These are phyloP conservation scores for Pleurotus eryngii DNA, from an alignment of 768 basidiomycete genomes.

Conservation along the genomic window DNA sequence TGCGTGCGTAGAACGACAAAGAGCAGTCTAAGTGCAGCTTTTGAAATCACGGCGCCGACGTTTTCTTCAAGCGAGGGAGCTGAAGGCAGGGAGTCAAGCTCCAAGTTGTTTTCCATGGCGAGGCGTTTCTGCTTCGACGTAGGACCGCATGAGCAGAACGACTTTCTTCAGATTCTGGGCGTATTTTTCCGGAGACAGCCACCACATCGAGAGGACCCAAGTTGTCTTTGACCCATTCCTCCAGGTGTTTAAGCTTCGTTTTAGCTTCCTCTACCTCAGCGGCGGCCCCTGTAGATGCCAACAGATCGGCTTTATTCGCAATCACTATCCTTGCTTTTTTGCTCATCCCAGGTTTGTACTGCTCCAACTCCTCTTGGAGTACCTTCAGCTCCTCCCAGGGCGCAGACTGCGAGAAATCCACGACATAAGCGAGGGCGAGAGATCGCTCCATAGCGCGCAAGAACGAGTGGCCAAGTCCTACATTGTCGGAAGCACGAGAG, in stretches of 20 bases:
- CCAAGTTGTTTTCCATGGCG: no score
- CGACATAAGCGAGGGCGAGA: conserved; percentile 85
- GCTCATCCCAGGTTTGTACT: conserved; percentile 77
- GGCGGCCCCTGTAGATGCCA: conserved; percentile 51
- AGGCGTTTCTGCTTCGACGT: conserved; percentile 42
- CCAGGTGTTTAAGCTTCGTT: conserved; percentile 52
- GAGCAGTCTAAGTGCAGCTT: no score
- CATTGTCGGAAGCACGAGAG: conserved; percentile 77
- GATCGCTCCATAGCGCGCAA: conserved; percentile 91
- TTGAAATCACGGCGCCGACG: no score
- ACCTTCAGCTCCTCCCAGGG: conserved; percentile 78
- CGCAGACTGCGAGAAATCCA: conserved; percentile 73
- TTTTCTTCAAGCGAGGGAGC: no score
- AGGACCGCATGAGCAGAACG: conserved; percentile 63
- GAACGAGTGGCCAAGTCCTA: conserved; percentile 93
- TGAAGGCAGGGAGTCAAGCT: no score
- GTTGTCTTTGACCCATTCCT: conserved; percentile 25
- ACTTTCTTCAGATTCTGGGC: conserved; percentile 74
- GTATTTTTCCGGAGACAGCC: conserved; percentile 84
- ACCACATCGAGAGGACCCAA: conserved; percentile 60
- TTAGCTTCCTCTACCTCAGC: conserved; percentile 49
- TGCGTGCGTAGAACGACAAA: no score
- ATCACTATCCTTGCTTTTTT: conserved; percentile 75
- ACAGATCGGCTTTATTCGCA: conserved; percentile 92
- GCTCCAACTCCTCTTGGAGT: conserved; percentile 80